These are phyloP conservation scores for Phytopythium vexans DNA, from an alignment of 352 stramenopile species.

Conservation along the genomic window DNA sequence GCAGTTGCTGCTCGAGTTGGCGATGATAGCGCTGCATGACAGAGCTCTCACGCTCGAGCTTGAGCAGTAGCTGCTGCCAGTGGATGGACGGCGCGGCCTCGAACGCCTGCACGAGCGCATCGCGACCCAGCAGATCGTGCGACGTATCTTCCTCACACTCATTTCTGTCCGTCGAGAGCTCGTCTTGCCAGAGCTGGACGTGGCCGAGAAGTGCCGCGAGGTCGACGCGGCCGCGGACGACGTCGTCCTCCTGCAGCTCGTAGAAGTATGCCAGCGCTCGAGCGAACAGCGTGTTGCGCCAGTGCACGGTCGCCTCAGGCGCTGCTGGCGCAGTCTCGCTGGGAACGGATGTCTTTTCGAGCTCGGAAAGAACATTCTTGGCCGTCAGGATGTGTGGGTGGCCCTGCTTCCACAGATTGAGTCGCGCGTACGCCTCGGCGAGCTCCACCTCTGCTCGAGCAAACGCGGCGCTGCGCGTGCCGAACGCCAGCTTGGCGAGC, in stretches of 20 bases:
- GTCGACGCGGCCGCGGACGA: slow-evolving; percentile 13
- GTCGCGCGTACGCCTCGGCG: slow-evolving; percentile 43
- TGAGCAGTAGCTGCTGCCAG: slow-evolving; percentile 60
- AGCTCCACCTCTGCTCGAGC: slow-evolving; percentile 51
- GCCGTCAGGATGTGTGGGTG: slow-evolving; percentile 37
- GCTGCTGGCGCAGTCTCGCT: background rate
- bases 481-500: slow-evolving; percentile 48
- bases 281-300: slow-evolving; percentile 12
- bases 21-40: slow-evolving; percentile 34
- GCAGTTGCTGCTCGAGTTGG: slow-evolving; percentile 20
- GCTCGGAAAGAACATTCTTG: slow-evolving; percentile 31
- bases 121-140: slow-evolving; percentile 8
- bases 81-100: slow-evolving; percentile 29
- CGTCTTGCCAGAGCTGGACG: slow-evolving; percentile 9
- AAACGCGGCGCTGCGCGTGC: slow-evolving; percentile 29
- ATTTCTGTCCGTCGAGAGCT: background rate
- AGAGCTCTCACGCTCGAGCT: slow-evolving; percentile 31
- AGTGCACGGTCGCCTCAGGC: too few relatives aligned
- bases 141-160: background rate
- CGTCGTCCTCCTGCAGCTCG: slow-evolving; percentile 16
- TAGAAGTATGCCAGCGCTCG: slow-evolving; percentile 25
- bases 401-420: slow-evolving; percentile 73
- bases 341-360: slow-evolving; percentile 8
- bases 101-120: slow-evolving; percentile 19
- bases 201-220: slow-evolving; percentile 6